Evolutionary conservation across 441 rosid genomes (phyloP).

Genomic region (Croton laevigatus): DNA sequence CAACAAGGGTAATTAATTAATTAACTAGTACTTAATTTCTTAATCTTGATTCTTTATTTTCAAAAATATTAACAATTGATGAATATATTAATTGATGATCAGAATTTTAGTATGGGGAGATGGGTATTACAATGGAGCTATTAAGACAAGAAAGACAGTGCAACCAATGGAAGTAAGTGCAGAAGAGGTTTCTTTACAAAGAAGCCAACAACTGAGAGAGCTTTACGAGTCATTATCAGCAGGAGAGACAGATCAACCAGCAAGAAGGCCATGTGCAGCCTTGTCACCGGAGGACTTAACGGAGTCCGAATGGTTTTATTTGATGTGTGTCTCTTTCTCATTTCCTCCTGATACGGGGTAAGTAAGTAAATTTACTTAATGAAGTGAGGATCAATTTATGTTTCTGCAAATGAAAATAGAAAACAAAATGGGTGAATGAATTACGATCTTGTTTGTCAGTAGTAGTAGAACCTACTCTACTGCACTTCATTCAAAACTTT

Average conservation of each 20-base stretch:
- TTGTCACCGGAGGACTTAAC: slow-evolving; percentile 96
- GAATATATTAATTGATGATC: neutral
- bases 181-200: slow-evolving; percentile 81
- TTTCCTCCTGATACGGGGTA: slow-evolving; percentile 81
- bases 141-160: slow-evolving; percentile 92
- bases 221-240: slow-evolving; percentile 78
- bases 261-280: slow-evolving; percentile 71
- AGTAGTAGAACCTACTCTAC: neutral
- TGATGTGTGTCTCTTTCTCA: slow-evolving; percentile 95
- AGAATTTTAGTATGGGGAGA: slow-evolving; percentile 86
- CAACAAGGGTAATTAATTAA: slow-evolving; percentile 65
- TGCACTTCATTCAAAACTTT: slow-evolving; percentile 8
- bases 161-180: slow-evolving; percentile 86
- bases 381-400: slow-evolving; percentile 19
- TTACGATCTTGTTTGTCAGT: slow-evolving; percentile 23
- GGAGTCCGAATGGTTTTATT: slow-evolving; percentile 95
- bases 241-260: slow-evolving; percentile 64
- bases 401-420: slow-evolving; percentile 23
- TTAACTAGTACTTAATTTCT: neutral
- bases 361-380: slow-evolving; percentile 26
- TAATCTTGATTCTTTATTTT: neutral
- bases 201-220: slow-evolving; percentile 94
- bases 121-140: slow-evolving; percentile 95
- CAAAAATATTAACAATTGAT: neutral
- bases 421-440: slow-evolving; percentile 22